Evolutionary conservation across 2,329 filamentous ascomycete genomes (phyloP).

Genomic region (Aspergillus niger): DNA sequence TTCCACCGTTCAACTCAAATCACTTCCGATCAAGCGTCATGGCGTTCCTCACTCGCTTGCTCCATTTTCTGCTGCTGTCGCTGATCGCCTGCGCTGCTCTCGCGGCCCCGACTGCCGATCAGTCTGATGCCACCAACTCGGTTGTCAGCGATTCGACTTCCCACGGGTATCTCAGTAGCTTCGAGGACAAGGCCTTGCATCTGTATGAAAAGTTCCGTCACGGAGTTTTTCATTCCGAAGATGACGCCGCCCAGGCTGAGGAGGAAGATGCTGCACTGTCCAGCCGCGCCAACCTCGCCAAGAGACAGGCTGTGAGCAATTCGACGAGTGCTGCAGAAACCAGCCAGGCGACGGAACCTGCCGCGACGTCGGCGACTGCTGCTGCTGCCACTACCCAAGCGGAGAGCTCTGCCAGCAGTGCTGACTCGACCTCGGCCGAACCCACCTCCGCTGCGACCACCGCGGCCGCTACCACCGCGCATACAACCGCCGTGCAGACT

Average conservation of each 20-base stretch:
- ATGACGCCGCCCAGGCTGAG: slow-evolving; percentile 63
- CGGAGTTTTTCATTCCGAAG: slow-evolving; percentile 68
- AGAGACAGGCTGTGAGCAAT: slow-evolving; percentile 50
- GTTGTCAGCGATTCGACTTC: slow-evolving; percentile 39
- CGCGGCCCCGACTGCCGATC: slow-evolving; percentile 25
- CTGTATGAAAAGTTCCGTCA: slow-evolving; percentile 66
- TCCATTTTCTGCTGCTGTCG: slow-evolving; percentile 29
- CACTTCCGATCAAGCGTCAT: slow-evolving; percentile 6
- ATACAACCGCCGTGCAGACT: slow-evolving; percentile 15
- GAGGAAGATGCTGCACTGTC: slow-evolving; percentile 63
- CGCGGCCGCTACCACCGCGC: slow-evolving; percentile 21
- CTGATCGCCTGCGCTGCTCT: slow-evolving; percentile 30
- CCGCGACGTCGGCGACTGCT: slow-evolving; percentile 5
- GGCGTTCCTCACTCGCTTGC: slow-evolving; percentile 20
- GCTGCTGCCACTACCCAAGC: slow-evolving; percentile 19
- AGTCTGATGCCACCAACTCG: slow-evolving; percentile 14
- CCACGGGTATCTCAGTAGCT: slow-evolving; percentile 57
- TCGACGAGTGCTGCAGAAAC: slow-evolving; percentile 13
- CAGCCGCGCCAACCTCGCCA: slow-evolving; percentile 64
- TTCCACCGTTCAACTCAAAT: background rate
- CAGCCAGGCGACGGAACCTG: slow-evolving; percentile 13
- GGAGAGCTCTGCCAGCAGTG: slow-evolving; percentile 5
- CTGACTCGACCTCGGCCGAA: slow-evolving; percentile 1
- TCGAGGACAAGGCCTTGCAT: slow-evolving; percentile 67
- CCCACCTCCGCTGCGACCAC: slow-evolving; percentile 21